Base-by-base conservation (phyloP, 345 rosid species). In the Microthlaspi erraticum region DNA sequence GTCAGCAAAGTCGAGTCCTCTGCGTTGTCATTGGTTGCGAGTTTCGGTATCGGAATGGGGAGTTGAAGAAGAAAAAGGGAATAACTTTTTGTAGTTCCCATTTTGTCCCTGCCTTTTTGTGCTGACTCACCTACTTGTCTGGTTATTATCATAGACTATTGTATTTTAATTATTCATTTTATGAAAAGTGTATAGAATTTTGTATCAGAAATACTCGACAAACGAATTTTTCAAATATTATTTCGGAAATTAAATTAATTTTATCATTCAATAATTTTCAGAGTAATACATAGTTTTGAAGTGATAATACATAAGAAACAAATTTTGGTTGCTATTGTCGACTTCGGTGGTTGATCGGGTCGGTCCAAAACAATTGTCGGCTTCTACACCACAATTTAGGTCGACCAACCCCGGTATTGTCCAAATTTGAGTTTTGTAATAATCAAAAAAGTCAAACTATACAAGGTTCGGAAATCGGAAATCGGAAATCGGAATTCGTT, bases 81-180 rank as follows among this genome's bases (percentile, higher is more conserved):
- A 73, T 48, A 73, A 8, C 18, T 71, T 50, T 50, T 20, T 49
- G 43, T 66, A 51, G 33, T 74, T 49, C 57, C 72, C 8, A 37
- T 54, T 70, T 64, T 52, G 73, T 67, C 63, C 68, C 48, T 52
- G 7, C 23, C 17, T 37, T 44, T 8, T 12, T 60, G 78, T 58
- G 58, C 57, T 74, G 69, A 67, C 34, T 52, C 78, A 74, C 62
- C 63, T 59, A 60, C 73, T 60, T 64, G 73, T 66, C 61, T 39
- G 13, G 20, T 50, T 50, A 49, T 74, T 32, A 50, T 74, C 49
- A 6, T 66, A 17, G n/a, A 42, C 43, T 57, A 20, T 32, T 26
- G 29, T 26, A 26, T 26, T 26, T 26, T 26, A 1, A 23, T 23
- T 23, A 23, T 23, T 23, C 2, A 23, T 23, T 23, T 16, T 33